Evolutionary conservation across 139 green algal species (phyloP), one percentile per base, ranked within the genome.

Genomic region (Picochlorum sp.): DNA sequence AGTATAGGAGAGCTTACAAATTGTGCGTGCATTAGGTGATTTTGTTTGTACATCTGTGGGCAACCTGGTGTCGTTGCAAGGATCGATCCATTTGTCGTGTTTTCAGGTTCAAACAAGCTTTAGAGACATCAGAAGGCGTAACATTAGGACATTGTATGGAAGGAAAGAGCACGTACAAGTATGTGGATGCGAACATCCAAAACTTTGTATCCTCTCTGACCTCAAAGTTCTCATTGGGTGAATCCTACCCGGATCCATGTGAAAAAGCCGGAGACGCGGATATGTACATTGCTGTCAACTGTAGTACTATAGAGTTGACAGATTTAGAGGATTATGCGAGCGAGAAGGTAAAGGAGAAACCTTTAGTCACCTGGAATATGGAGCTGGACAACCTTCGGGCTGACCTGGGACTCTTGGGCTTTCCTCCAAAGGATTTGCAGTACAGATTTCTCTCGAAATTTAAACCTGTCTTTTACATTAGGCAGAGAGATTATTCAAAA

Each of bases 381-480:
- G 91, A 97, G 83, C 79, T 99, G 20, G 93, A 99, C 72, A 95
- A 90, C 6, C 76, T 99, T 37, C 65, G 90, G 11, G 82, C 84
- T 15, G 90, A 96, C 66, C 73, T 96, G 56, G 90, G 90, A 10
- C 74, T 96, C 16, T 68, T 91, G 11, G 81, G 77, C 31, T 95
- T 92, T 75, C 90, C 90, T 4, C 58, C 83, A 26, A 95, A 95
- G 73, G 75, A 83, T 37, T 37, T 94, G 62, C 86, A 94, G 49
- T 82, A 86, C 75, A 69, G 79, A 41, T 97, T 95, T 75, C 75
- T 96, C 41, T 82, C 60, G 10, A 31, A 49, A 7, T 87, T 97
- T 76, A 81, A 77, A 41, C 81, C 90, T 4, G 87, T 88, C 6
- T 95, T 94, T 72, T 96, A 86, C 76, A 81, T 96, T 65, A 73